Base-by-base conservation (phyloP, 2,329 filamentous ascomycete species). In the Penicillium frequentans region DNA sequence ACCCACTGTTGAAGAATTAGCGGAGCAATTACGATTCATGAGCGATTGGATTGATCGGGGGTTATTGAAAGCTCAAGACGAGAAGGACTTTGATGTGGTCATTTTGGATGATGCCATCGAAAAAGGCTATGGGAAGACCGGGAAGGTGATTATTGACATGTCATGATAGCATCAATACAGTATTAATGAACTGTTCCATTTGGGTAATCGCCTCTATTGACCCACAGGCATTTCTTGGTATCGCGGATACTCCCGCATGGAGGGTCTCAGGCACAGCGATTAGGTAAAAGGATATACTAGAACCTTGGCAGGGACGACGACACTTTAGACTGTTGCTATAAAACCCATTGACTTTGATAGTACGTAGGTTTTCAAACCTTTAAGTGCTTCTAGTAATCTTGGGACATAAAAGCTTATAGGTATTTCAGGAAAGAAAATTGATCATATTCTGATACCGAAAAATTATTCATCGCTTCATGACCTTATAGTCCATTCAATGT, bases 11-110 rank as follows among this genome's bases (percentile, higher is more conserved):
- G 54, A 58, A 23, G 59, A 60, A 10, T 50, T 57, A 11, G 61
- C 63, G 11, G 58, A 49, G 9, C 53, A 55, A 35, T 35, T 64
- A 35, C 50, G 55, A 11, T 50, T 42, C 11, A 31, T 64, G 46
- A 51, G 31, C 14, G 26, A 16, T 10, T 65, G 59, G 59, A 55
- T 65, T 39, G 57, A 55, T n/a, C 39, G 49, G 14, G 56, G 61
- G 26, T 26, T 47, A 11, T 14, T 65, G 8, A 37, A 48, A 19
- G 54, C 61, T 13, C 55, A 52, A 35, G 19, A 54, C 33, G 63
- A 65, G 31, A 23, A 23, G 7, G 52, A 35, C 3, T 54, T 61
- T 35, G 48, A 35, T 29, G 45, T 13, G 6, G 54, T 65, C 10
- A 58, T 39, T 6, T 45, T 64, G 21, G 55, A 62, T 3, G 45